Base-by-base conservation (phyloP, 345 rosid genomes). In the Ceriops zippeliana region DNA sequence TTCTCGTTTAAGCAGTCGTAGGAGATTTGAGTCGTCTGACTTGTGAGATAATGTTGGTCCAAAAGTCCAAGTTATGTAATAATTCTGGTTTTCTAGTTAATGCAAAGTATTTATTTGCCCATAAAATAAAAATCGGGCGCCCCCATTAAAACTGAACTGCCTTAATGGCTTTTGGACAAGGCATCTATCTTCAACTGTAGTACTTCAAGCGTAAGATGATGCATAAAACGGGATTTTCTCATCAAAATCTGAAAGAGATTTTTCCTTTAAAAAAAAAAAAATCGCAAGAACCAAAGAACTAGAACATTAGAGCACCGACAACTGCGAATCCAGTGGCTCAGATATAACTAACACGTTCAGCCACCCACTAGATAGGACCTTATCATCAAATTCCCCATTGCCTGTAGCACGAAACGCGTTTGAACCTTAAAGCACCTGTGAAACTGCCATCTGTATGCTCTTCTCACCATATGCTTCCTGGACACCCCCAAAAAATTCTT, bases 31-130 rank as follows among this genome's bases (percentile, higher is more conserved):
- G 37, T 7, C 10, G 37, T 7, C 37, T 34, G 10, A 70, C 61
- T 68, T 68, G 73, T 66, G 65, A 66, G 16, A 22, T 38, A 38
- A 38, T 67, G 70, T 70, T 58, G 77, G 54, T 64, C 13, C 52
- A 69, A 62, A 62, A 59, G 61, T 82, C 61, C 21, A 63, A 68
- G n/a, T 75, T 65, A 58, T 77, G 83, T 78, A 86, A 80, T 86
- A 80, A 78, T 53, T 69, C 65, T 71, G 64, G 76, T 53, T 73
- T 76, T 59, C 63, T 69, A 70, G 73, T 64, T 15, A 65, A 65
- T 53, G 32, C 65, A 11, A 56, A 38, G 67, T 58, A 56, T 27
- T 24, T 56, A 56, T 56, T 7, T 42, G 49, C 19, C 49, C 49
- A 13, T 42, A 13, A 42, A 42, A 42, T 42, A 17, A 42, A 42